Evolutionary conservation across 371 early-diverging fungal species (phyloP).

Genomic region (Actinomortierella wolfii): DNA sequence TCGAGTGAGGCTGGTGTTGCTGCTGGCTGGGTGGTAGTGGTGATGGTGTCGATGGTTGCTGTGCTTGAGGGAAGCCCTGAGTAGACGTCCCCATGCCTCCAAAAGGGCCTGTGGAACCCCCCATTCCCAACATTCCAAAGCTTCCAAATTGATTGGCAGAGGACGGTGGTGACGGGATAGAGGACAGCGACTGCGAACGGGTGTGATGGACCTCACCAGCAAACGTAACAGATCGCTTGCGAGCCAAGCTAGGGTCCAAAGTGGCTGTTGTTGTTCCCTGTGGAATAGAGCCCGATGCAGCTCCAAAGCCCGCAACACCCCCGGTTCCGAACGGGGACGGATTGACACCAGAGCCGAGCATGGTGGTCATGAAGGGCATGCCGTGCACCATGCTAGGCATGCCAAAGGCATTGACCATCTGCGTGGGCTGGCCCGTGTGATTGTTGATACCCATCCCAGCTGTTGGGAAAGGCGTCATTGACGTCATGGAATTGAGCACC

Average conservation of each 20-base stretch:
- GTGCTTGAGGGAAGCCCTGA: constrained; percentile 7
- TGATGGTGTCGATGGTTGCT: constrained; percentile 14
- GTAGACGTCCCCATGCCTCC: constrained; percentile 7
- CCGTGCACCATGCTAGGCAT: constrained; percentile 8
- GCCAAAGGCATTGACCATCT: constrained; percentile 23
- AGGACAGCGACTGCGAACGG: constrained; percentile 32
- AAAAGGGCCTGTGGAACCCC: constrained; percentile 19
- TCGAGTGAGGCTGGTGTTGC: constrained; percentile 11
- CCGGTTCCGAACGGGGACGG: constrained; percentile 16
- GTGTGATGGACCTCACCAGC: constrained; percentile 35
- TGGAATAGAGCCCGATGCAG: constrained; percentile 3
- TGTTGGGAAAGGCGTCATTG: constrained; percentile 15
- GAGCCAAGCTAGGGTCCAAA: constrained; percentile 32
- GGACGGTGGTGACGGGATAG: constrained; percentile 20
- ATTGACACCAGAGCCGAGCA: constrained; percentile 16
- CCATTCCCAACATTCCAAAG: constrained; percentile 25
- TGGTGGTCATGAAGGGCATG: constrained; percentile 5
- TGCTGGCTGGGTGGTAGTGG: constrained; percentile 15
- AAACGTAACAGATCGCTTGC: constrained; percentile 39
- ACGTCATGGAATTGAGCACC: neutral
- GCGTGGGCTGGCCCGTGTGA: constrained; percentile 1
- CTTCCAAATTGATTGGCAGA: constrained; percentile 4
- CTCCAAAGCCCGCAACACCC: constrained; percentile 11
- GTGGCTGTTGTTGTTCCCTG: too few relatives aligned
- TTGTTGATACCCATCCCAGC: constrained; percentile 19